Evolutionary conservation across 2,329 filamentous ascomycete species (phyloP).

Genomic region (Stagonosporopsis rhizophila): DNA sequence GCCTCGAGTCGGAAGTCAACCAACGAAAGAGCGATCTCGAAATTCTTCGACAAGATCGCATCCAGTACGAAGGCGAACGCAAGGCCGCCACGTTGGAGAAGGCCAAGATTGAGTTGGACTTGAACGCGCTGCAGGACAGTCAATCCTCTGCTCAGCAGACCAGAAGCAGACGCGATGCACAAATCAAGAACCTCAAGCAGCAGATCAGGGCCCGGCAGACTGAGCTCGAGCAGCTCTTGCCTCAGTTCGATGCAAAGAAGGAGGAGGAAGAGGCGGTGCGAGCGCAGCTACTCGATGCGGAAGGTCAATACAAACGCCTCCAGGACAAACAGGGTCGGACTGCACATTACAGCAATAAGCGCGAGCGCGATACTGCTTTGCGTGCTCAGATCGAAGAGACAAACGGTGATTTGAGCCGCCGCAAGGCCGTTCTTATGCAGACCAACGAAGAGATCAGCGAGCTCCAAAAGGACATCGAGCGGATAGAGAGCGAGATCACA

Average conservation of each 20-base stretch:
- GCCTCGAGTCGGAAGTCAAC: constrained; percentile 79
- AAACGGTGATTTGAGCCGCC: constrained; percentile 75
- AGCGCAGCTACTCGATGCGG: constrained; percentile 75
- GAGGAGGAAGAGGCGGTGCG: constrained; percentile 74
- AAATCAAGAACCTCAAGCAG: constrained; percentile 73
- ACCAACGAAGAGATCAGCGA: constrained; percentile 81
- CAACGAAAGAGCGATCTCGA: constrained; percentile 83
- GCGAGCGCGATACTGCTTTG: constrained; percentile 84
- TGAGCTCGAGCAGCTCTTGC: constrained; percentile 77
- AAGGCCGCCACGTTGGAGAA: constrained; percentile 79
- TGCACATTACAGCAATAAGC: constrained; percentile 85
- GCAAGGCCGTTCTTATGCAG: constrained; percentile 85
- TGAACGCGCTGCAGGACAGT: constrained; percentile 82
- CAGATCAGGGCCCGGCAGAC: constrained; percentile 79
- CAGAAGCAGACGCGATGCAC: constrained; percentile 72
- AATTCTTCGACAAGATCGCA: constrained; percentile 81
- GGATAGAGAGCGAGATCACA: constrained; percentile 75
- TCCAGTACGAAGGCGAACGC: constrained; percentile 88
- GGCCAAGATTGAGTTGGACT: constrained; percentile 85
- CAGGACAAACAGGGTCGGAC: constrained; percentile 92
- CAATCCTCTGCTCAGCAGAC: constrained; percentile 79
- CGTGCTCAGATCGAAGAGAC: constrained; percentile 81
- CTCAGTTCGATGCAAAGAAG: constrained; percentile 76
- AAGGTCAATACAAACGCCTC: constrained; percentile 77
- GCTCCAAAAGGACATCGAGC: constrained; percentile 73